A percentile compares a stretch with the other conserved stretches of the same genome.
These are phyloP conservation scores for Acacia pycnantha DNA, from an alignment of 331 rosid species.

Conservation along the genomic window DNA sequence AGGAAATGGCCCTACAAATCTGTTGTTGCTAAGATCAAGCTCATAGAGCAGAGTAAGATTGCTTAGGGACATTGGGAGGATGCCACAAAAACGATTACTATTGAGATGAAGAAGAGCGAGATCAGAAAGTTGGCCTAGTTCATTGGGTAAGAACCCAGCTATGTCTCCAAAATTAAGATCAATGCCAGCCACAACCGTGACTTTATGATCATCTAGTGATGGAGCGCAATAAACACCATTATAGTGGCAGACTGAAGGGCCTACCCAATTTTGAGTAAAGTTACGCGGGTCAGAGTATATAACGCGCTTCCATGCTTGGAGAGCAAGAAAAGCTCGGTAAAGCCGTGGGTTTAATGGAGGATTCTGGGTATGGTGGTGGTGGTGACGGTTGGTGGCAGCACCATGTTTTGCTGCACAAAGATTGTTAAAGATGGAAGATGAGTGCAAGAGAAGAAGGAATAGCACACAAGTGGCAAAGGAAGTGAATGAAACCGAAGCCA, in stretches of 20 bases:
- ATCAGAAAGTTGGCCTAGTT: constrained; percentile 70
- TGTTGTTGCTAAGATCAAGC: constrained; percentile 83
- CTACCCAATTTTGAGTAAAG: constrained; percentile 72
- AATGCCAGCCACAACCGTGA: constrained; percentile 72
- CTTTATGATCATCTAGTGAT: constrained; percentile 55
- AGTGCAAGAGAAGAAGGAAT: constrained; percentile 38
- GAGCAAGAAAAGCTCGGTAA: constrained; percentile 64
- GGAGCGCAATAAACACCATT: constrained; percentile 68
- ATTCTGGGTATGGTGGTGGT: constrained; percentile 17
- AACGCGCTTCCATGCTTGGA: constrained; percentile 84
- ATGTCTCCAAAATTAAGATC: constrained; percentile 75
- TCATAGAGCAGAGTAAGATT: constrained; percentile 69
- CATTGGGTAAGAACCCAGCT: constrained; percentile 83
- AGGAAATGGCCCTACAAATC: constrained; percentile 88
- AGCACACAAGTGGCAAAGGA: constrained; percentile 31
- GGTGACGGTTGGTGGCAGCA: constrained; percentile 20
- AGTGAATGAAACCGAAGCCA: constrained; percentile 51
- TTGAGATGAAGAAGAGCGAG: constrained; percentile 77
- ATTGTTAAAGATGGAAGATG: constrained; percentile 46
- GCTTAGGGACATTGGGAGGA: constrained; percentile 53
- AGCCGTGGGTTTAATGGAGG: constrained; percentile 53
- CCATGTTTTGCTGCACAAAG: constrained; percentile 54
- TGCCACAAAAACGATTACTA: constrained; percentile 87
- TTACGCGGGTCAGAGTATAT: constrained; percentile 83
- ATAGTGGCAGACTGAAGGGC: constrained; percentile 80